A percentile compares a stretch with the other conserved stretches of the same genome.
Evolutionary conservation across 2,329 filamentous ascomycete species (phyloP).

Genomic region (Monosporascus ibericus): DNA sequence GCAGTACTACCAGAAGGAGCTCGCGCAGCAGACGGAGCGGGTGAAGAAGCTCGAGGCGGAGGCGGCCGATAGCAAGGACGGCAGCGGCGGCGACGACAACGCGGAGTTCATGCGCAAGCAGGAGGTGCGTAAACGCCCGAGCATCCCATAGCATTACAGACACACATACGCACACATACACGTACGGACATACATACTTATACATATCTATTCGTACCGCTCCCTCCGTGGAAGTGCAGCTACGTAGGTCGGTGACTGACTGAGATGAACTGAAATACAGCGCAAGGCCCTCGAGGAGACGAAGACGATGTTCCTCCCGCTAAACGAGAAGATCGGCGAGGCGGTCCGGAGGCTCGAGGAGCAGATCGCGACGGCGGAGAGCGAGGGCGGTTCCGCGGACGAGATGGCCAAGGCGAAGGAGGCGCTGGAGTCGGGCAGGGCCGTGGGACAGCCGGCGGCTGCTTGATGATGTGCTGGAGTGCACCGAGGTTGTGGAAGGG

Average conservation of each 20-base stretch:
- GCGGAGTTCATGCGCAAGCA: no score
- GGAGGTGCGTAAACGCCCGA: no score
- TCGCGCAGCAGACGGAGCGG: no score
- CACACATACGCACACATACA: constrained; percentile 23
- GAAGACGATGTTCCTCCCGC: constrained; percentile 68
- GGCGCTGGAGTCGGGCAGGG: constrained; percentile 44
- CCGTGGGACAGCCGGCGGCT: constrained; percentile 21
- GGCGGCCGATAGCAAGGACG: no score
- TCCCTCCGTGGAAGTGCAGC: no score
- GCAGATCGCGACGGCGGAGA: constrained; percentile 61
- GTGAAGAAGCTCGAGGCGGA: no score
- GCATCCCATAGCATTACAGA: neutral
- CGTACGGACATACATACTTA: neutral
- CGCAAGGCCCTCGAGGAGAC: constrained; percentile 81
- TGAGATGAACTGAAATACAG: constrained; percentile 36
- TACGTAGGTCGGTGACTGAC: neutral
- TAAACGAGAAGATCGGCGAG: constrained; percentile 65
- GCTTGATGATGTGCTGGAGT: constrained; percentile 12
- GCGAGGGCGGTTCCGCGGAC: constrained; percentile 36
- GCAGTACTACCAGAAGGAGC: no score
- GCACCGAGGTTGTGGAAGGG: constrained; percentile 1
- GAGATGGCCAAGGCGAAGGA: constrained; percentile 53
- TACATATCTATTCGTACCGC: neutral
- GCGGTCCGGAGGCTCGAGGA: constrained; percentile 70
- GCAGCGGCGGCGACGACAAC: no score